Conservation (phyloP, 129 eudicot genomes). For the sunflower (Helianthus annuus) region HanXRQr2.0-SUNRISE NC_035439.2:121056957-121057456, state of each 20-base stretch:
- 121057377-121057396: slow-evolving; percentile 40
- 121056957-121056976: neutral
- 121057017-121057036: neutral
- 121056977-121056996: slow-evolving; percentile 24
- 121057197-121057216: slow-evolving; percentile 34
- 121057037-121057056: neutral
- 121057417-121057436: slow-evolving; percentile 53
- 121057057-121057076: neutral
- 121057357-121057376: slow-evolving; percentile 48
- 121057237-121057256: slow-evolving; percentile 8
- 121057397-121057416: slow-evolving; percentile 44
- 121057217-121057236: slow-evolving; percentile 11
- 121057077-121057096: neutral
- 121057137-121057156: neutral
- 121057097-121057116: neutral
- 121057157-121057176: slow-evolving; percentile 2
- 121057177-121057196: slow-evolving; percentile 3
- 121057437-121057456: slow-evolving; percentile 40
- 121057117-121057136: too few species aligned
- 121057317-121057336: slow-evolving; percentile 58
- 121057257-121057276: slow-evolving; percentile 22
- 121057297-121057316: slow-evolving; percentile 55
- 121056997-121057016: neutral
- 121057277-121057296: slow-evolving; percentile 27
- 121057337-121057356: slow-evolving; percentile 98